Base-by-base conservation (phyloP, 2,329 filamentous ascomycete genomes). In the Dactylella cylindrospora region DNA sequence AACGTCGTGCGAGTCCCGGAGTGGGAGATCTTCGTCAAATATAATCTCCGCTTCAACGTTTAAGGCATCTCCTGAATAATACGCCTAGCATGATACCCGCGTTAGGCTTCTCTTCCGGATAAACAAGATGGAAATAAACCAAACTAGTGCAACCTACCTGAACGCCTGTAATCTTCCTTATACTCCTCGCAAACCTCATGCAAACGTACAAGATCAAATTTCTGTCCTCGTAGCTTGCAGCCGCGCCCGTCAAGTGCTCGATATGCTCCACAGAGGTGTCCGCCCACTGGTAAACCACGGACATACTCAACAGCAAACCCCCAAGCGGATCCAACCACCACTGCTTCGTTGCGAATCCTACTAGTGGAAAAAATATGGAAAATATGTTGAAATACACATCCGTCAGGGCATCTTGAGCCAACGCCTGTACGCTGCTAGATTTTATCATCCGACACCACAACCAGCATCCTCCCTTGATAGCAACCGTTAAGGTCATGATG, bases 101-200 rank as follows among this genome's bases (percentile, higher is more conserved):
- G n/a, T n/a, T n/a, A n/a, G n/a, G n/a, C n/a, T n/a, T n/a, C n/a
- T n/a, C n/a, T n/a, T n/a, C n/a, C n/a, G n/a, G n/a, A n/a, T n/a
- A n/a, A n/a, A n/a, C n/a, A n/a, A n/a, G n/a, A n/a, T n/a, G n/a
- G n/a, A n/a, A n/a, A n/a, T n/a, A n/a, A n/a, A n/a, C n/a, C n/a
- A n/a, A n/a, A n/a, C n/a, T n/a, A n/a, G n/a, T n/a, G n/a, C n/a
- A n/a, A n/a, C n/a, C n/a, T n/a, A n/a, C 88, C 67, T 90, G 84
- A 52, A 93, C 75, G 25, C 88, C 88, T 71, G 93, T 88, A 62
- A 94, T 93, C 71, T 88, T 84, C 70, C 82, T 83, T 70, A 96
- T 94, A 9, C 86, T 86, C 67, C 86, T 88, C 38, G 90, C 90
- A 71, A 95, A 95, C 15, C 90, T 85, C 86, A 95, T 95, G 1